Evolutionary conservation across 495 filamentous ascomycete genomes (phyloP).

Genomic region (Tetracladium setigerum): DNA sequence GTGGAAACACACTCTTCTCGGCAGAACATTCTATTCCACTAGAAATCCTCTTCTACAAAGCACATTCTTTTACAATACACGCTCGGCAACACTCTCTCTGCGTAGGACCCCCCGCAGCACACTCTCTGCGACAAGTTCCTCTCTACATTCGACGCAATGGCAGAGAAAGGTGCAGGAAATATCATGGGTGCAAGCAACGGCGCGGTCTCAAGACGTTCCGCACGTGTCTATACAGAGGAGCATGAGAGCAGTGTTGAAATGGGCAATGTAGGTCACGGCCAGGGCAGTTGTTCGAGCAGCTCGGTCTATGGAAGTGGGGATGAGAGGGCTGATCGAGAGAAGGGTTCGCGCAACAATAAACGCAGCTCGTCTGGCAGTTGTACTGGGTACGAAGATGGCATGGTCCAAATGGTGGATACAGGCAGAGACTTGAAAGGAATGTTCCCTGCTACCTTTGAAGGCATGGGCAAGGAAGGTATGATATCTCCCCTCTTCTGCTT

Average conservation of each 20-base stretch:
- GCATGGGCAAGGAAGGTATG: conserved; percentile 15
- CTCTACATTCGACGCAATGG: too few relatives aligned
- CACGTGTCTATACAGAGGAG: conserved; percentile 11
- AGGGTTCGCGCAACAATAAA: not conserved
- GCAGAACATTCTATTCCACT: too few relatives aligned
- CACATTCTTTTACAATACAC: too few relatives aligned
- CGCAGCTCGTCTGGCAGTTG: too few relatives aligned
- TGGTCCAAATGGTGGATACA: conserved; percentile 5
- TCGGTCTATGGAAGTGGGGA: conserved; percentile 2
- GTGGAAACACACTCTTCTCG: too few relatives aligned
- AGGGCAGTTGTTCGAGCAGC: not conserved
- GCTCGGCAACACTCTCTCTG: too few relatives aligned
- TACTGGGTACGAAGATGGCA: not conserved
- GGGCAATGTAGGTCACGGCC: not conserved
- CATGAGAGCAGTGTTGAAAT: conserved; percentile 3
- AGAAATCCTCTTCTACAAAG: too few relatives aligned
- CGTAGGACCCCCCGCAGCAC: too few relatives aligned
- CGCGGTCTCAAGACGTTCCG: conserved; percentile 14
- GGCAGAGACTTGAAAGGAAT: conserved; percentile 7
- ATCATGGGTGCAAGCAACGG: too few relatives aligned
- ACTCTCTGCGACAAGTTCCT: too few relatives aligned
- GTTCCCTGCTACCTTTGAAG: conserved; percentile 7
- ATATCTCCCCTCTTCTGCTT: not conserved
- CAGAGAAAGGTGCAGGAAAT: too few relatives aligned
- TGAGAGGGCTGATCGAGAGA: conserved; percentile 3